Conservation (phyloP, 441 rosid genomes). For the Populus hybrid region DNA sequence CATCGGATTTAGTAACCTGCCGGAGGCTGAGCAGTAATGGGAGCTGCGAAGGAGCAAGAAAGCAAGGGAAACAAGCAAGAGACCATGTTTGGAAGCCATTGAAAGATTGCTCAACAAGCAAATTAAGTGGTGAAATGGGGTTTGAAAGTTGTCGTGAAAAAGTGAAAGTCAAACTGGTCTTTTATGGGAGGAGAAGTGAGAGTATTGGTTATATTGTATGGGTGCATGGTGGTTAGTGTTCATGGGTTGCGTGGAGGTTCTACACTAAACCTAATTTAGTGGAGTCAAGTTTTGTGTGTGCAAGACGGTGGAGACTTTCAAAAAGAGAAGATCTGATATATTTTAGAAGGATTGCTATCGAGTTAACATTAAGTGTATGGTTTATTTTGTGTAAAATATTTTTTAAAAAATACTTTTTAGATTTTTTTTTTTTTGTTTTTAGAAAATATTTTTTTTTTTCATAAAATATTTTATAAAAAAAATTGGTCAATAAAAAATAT, state of each 20-base stretch:
- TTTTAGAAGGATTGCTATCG: too few species aligned
- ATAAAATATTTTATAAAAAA: too few species aligned
- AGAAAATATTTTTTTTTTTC: too few species aligned
- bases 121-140: background rate
- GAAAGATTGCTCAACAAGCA: background rate
- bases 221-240: background rate
- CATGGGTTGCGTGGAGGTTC: background rate
- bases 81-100: background rate
- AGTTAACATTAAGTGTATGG: too few species aligned
- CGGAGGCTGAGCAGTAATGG: background rate
- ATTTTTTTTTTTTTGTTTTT: too few species aligned
- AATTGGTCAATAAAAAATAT: too few species aligned
- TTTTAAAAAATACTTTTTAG: too few species aligned
- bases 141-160: background rate
- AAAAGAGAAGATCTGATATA: too few species aligned
- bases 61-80: background rate
- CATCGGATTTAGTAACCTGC: background rate
- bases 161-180: background rate
- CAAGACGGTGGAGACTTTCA: background rate
- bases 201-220: background rate
- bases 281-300: background rate
- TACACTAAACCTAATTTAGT: background rate
- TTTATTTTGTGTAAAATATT: too few species aligned
- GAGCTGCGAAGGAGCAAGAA: slow-evolving; percentile 1
- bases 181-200: background rate